phyloP scores from a whole-genome alignment of 345 rosid genomes.

The Eucalyptus cloeziana region DNA sequence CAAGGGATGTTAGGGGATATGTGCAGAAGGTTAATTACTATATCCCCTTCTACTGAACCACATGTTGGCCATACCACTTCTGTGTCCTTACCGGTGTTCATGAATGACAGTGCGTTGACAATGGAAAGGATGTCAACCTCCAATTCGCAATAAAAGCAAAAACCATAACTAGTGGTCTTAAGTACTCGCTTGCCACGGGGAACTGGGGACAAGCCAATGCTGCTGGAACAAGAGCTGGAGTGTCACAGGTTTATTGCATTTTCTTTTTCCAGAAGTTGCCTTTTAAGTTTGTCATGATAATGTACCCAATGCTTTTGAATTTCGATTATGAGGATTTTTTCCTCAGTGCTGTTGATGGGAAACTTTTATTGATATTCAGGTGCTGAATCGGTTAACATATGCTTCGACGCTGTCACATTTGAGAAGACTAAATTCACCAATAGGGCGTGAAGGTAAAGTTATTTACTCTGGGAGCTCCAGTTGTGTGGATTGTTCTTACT shows the following conservation, averaged over 20 bases:
- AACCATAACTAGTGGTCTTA: constrained; percentile 95
- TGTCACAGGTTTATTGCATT: constrained; percentile 63
- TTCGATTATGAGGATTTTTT: not conserved
- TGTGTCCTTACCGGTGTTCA: not conserved
- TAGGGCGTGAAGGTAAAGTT: constrained; percentile 89
- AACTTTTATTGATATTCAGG: constrained; percentile 21
- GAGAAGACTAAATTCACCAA: constrained; percentile 94
- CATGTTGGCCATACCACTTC: not conserved
- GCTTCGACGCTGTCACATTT: constrained; percentile 95
- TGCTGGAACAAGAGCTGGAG: constrained; percentile 99
- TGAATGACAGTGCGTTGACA: constrained; percentile 74
- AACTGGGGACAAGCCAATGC: constrained; percentile 99
- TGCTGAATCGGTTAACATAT: constrained; percentile 88
- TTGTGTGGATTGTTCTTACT: not conserved
- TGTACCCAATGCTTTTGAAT: not conserved
- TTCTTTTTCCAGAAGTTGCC: not conserved
- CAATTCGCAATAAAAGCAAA: constrained; percentile 97
- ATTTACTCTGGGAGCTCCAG: not conserved
- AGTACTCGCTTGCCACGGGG: constrained; percentile 97
- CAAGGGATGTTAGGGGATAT: constrained; percentile 87
- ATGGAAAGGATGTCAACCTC: constrained; percentile 93
- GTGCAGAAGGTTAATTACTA: constrained; percentile 78
- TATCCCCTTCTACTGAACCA: not conserved
- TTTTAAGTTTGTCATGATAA: not conserved
- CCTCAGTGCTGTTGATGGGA: not conserved